These are phyloP conservation scores for Clausena lansium DNA, from an alignment of 345 rosid genomes.

Conservation along the genomic window DNA sequence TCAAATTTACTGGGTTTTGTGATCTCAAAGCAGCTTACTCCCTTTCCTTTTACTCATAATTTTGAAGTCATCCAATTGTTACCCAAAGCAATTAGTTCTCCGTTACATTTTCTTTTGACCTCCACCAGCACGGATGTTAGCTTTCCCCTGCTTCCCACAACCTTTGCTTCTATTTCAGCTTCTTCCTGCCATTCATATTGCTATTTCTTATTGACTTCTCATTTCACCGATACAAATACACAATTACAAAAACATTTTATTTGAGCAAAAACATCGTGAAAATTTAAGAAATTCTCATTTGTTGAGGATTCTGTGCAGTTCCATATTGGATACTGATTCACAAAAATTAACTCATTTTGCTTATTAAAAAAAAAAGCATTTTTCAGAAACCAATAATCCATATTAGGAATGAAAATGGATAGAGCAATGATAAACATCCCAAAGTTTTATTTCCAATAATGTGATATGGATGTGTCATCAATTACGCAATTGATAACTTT, in stretches of 20 bases:
- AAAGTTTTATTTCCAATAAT: too few species aligned
- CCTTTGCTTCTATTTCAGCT: conserved; percentile 59
- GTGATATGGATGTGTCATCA: too few species aligned
- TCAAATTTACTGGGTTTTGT: too few species aligned
- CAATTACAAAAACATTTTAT: not conserved
- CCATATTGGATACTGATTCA: too few species aligned
- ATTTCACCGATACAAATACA: not conserved
- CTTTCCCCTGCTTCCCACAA: conserved; percentile 42
- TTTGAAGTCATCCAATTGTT: conserved; percentile 57
- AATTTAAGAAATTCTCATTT: too few species aligned
- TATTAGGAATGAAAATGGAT: too few species aligned
- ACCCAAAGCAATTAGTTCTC: conserved; percentile 50
- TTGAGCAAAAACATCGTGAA: not conserved
- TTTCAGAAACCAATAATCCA: too few species aligned
- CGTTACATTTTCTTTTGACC: conserved; percentile 36
- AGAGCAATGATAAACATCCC: too few species aligned
- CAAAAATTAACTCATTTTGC: too few species aligned
- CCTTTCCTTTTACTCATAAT: not conserved
- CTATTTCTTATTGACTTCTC: not conserved
- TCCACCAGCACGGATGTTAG: conserved; percentile 42
- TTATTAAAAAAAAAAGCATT: too few species aligned
- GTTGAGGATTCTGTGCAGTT: too few species aligned
- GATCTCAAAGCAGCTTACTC: conserved; percentile 36
- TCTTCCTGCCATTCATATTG: conserved; percentile 43
- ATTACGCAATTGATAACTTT: too few species aligned